Base-by-base conservation (phyloP, 2,329 filamentous ascomycete species). In the Xylaria sp. region DNA sequence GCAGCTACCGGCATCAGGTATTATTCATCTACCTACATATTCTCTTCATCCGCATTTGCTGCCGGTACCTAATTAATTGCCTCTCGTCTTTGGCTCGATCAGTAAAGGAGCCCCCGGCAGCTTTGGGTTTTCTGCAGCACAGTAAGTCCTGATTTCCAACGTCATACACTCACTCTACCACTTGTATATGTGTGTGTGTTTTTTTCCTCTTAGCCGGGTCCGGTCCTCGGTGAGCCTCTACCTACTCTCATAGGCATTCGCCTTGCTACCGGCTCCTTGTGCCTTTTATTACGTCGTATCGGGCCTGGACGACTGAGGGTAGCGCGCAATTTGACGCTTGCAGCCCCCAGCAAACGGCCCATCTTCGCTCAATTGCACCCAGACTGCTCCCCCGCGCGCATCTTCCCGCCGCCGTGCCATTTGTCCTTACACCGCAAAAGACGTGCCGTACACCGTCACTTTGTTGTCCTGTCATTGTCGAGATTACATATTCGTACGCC, bases 401-500 rank as follows among this genome's bases (percentile, higher is more conserved):
- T 61, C 55, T 58, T 57, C 34, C 60, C 56, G 42, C 50, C 48
- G 50, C 58, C 59, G 32, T 34, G 53, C 58, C 55, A 61, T 65
- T 61, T 59, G 56, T 7, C 39, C 54, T 19, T 51, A 47, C 68
- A 61, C 65, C 42, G 65, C 65, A 53, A 57, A 65, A 48, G 39
- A 36, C 14, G 48, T 39, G 24, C 48, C 36, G 51, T 61, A 68
- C 68, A 61, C 65, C 54, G 65, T 67, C 39, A 50, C 50, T 53
- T 45, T 50, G 57, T 50, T 27, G 56, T 54, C 42, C 17, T 50
- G 12, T 63, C 34, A 32, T 61, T 57, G 58, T 65, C 61, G 66
- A 69, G 54, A 71, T 54, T 64, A 69, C 70, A 53, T 53, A 64
- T 71, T 74, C 69, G 73, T 71, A 61, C 70, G 21, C 64, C 62